Base-by-base conservation (phyloP, 2,329 filamentous ascomycete genomes). In the Cladosporium cucumerinum region DNA sequence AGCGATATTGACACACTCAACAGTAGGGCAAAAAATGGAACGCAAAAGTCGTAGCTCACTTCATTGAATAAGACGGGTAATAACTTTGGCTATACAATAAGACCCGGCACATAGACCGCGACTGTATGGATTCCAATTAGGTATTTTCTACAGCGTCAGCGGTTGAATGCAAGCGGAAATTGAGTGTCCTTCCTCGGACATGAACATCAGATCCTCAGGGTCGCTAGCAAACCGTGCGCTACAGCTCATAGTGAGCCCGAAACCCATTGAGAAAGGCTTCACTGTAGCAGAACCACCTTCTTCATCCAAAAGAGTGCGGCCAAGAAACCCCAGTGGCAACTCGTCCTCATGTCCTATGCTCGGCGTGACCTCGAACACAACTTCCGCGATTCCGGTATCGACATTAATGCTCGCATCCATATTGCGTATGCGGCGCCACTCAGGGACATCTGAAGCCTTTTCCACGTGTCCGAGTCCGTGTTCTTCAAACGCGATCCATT, bases 401-500 rank as follows among this genome's bases (percentile, higher is more conserved):
- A 39, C 32, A 6, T 63, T 58, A 3, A 63, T 21, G 23, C n/a
- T 14, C 10, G 39, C 61, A 5, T 64, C 61, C 25, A 64, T 39
- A 26, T 36, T 57, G 10, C 46, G 21, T 14, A 64, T 28, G 1
- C 61, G 23, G 0, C 48, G 52, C 61, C 61, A 64, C 30, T 68
- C 65, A n/a, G 66, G 68, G 5, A 69, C 48, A 43, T 69, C 66
- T 14, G 63, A 26, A 1, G 65, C 60, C 12, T 43, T 61, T 14
- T 43, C 43, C 7, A 67, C 66, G 4, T 18, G 16, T 7, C 16
- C 39, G 10, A 69, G 54, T 2, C 62, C 69, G 36, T 64, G 55
- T 49, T 71, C 68, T 57, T 71, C 69, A 11, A 69, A 51, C 28
- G 65, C 16, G 26, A 70, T 65, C 68, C 66, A 68, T 18, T 63